Base-by-base conservation (phyloP, 2,329 filamentous ascomycete genomes). In the Corinectria fuckeliana region DNA sequence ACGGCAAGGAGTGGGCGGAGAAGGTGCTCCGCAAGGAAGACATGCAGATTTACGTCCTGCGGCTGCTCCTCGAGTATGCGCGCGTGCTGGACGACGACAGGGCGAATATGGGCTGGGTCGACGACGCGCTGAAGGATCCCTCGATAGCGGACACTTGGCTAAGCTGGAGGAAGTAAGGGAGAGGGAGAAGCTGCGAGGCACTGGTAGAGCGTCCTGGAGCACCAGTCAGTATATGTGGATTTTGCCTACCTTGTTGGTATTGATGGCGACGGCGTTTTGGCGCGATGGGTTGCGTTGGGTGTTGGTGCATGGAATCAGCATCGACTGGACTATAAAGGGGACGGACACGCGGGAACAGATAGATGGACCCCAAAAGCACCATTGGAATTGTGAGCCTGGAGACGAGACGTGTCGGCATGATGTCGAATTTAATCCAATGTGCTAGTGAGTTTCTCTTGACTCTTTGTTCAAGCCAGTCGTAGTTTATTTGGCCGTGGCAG, bases 11-110 rank as follows among this genome's bases (percentile, higher is more conserved):
- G 28, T 93, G 90, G 90, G 88, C 89, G 0, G 84, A 87, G 61
- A 84, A 77, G 69, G 90, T 90, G 7, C 76, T 92, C 23, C 78
- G 91, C 58, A 84, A 81, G 66, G 89, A 91, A 68, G 90, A 92
- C 69, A 91, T 92, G 88, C 82, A 87, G 69, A 80, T 92, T 8
- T 93, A 93, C 71, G 81, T 87, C 8, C 77, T 88, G 53, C 78
- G 90, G 41, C 69, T 93, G 64, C 74, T 90, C 52, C 76, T 89
- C 28, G 88, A 90, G 74, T 89, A 89, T 62, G 87, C 81, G 5
- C 77, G 86, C 16, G 69, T 88, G 11, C 74, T 77, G 36, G 83
- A 85, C 54, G 82, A 84, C 36, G 70, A 77, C 50, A 73, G 85
- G 51, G 81, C 84, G 61, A 73, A 65, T 26, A 78, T 87, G 80